Evolutionary conservation across 106 monocot species (phyloP), one percentile per base, ranked within the genome.

Genomic region (Triglochin maritima): DNA sequence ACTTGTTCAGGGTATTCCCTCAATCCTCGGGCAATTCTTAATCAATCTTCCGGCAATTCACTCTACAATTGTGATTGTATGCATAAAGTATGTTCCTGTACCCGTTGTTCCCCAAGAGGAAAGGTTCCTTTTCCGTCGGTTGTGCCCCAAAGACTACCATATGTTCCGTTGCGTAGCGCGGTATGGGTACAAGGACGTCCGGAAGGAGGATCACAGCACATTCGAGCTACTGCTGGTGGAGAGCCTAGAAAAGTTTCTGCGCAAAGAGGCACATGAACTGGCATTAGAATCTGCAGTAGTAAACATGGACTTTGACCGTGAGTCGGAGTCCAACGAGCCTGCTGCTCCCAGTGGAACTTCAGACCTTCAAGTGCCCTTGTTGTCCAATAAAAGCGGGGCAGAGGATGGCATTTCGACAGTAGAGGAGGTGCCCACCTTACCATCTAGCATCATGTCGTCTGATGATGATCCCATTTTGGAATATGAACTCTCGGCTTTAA

Each of bases 91-190:
- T 49, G 85, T 92, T 4, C 94, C 89, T 4, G 72, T 94, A 8
- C 87, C 89, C 1, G 58, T 81, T 5, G 94, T 94, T 52, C 86
- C 84, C 7, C 81, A 71, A 56, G 82, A 81, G 41, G 89, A 94
- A 66, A 78, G 94, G 64, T 94, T 89, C 72, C 67, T 94, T 9
- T 94, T 94, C 61, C 71, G 89, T 44, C 78, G 94, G 59, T 65
- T 87, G 6, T 86, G 89, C 58, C 78, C 85, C 6, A 89, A 84
- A 65, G 89, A 89, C 63, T 94, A 81, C 77, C 94, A 89, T 74
- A 82, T 94, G 86, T 94, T 94, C 50, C 86, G 86, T 0, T 89
- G 89, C 29, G 74, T 94, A 43, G 94, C 89, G 0, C 69, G 89
- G 5, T 94, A 94, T 56, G 94, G 93, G 55, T 94, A 89, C 78